Evolutionary conservation across 345 rosid species (phyloP).

Genomic region (Crucihimalaya himalaica): DNA sequence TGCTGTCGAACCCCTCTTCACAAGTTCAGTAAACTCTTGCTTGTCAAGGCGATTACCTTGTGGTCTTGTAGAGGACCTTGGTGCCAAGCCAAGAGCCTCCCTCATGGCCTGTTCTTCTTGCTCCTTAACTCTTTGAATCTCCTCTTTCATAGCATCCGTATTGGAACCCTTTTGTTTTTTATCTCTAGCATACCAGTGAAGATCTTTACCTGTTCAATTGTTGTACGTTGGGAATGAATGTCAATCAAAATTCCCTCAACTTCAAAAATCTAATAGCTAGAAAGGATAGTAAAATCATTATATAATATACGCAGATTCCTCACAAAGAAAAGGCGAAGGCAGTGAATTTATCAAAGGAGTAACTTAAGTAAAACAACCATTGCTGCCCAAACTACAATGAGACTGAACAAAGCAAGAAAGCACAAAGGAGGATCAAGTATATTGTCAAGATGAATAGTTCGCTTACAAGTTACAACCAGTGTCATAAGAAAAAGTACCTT

Average conservation of each 20-base stretch:
- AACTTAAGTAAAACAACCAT: background rate
- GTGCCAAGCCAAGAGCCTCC: constrained; percentile 97
- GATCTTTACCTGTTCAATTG: constrained; percentile 74
- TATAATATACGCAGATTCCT: background rate
- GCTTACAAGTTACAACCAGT: background rate
- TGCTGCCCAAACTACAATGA: background rate
- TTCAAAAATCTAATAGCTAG: background rate
- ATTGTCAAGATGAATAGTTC: background rate
- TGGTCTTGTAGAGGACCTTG: constrained; percentile 68
- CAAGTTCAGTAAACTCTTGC: constrained; percentile 87
- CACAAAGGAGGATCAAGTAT: background rate
- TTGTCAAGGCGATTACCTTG: constrained; percentile 92
- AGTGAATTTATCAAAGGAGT: background rate
- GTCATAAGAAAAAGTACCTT: constrained; percentile 52
- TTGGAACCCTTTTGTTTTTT: constrained; percentile 51
- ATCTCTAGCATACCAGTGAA: constrained; percentile 86
- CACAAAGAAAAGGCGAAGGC: background rate
- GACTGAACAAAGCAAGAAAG: background rate
- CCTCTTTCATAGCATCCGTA: constrained; percentile 75
- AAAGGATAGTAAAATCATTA: background rate
- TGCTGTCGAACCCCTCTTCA: constrained; percentile 89
- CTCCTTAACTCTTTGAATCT: constrained; percentile 85
- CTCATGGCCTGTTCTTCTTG: constrained; percentile 98
- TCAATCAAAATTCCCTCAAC: constrained; percentile 11
- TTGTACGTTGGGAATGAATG: background rate